phyloP scores from a whole-genome alignment of 1,284 basidiomycete genomes.

The Fistulinella cinereoalba region DNA sequence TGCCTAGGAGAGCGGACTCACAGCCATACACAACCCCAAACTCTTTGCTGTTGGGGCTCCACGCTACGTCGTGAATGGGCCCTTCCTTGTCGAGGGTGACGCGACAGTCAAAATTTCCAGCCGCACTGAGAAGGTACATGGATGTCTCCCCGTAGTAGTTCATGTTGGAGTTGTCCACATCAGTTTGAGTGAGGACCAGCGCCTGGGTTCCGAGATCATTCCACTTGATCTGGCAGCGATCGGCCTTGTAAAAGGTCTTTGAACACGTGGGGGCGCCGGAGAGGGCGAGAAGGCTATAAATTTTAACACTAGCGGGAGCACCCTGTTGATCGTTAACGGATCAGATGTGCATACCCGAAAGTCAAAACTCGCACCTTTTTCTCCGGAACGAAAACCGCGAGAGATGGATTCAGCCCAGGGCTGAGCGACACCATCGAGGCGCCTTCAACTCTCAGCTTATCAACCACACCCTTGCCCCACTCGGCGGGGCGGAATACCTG shows the following conservation, averaged over 20 bases:
- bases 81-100: conserved; percentile 96
- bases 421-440: conserved; percentile 74
- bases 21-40: conserved; percentile 96
- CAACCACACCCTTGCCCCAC: conserved; percentile 75
- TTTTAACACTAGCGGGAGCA: conserved; percentile 86
- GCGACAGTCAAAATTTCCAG: conserved; percentile 93
- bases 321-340: conserved; percentile 47
- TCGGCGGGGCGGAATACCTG: conserved; percentile 84
- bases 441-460: conserved; percentile 82
- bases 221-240: conserved; percentile 95
- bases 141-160: conserved; percentile 98
- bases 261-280: conserved; percentile 59
- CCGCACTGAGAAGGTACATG: conserved; percentile 89
- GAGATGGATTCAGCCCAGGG: conserved; percentile 77
- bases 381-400: conserved; percentile 92
- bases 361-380: conserved; percentile 63
- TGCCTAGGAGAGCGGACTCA: conserved; percentile 44
- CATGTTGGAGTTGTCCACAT: conserved; percentile 96
- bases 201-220: conserved; percentile 88
- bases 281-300: conserved; percentile 76
- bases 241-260: conserved; percentile 97
- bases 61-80: conserved; percentile 94
- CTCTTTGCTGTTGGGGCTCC: conserved; percentile 97
- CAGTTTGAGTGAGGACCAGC: conserved; percentile 89
- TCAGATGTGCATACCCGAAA: background rate